Conservation (phyloP, 805 yeast genomes). For the Cyberlindnera mycetangii region DNA sequence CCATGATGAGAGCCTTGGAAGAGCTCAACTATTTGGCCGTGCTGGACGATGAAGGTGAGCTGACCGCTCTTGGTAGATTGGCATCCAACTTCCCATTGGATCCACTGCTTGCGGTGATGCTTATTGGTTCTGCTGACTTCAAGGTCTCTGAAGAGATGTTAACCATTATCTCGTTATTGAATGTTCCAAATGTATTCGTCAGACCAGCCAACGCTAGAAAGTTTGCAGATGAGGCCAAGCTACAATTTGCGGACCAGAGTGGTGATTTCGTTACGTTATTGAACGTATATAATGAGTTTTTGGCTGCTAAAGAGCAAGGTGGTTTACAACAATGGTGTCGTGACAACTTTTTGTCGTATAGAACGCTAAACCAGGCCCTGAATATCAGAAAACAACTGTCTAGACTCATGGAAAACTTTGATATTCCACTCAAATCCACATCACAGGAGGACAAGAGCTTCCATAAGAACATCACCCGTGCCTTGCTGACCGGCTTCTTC, state of each 20-base stretch:
- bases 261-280: conserved; percentile 93
- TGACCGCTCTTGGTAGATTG: conserved; percentile 84
- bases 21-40: conserved; percentile 89
- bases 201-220: conserved; percentile 87
- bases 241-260: conserved; percentile 84
- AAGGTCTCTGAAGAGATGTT: conserved; percentile 86
- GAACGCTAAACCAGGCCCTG: conserved; percentile 84
- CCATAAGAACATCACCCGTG: conserved; percentile 78
- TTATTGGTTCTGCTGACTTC: conserved; percentile 83
- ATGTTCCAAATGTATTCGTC: conserved; percentile 92
- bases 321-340: conserved; percentile 86
- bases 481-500: conserved; percentile 89
- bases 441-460: conserved; percentile 64
- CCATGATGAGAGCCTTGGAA: conserved; percentile 98
- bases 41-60: conserved; percentile 85
- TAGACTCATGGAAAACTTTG: conserved; percentile 78
- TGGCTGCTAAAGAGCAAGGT: conserved; percentile 66
- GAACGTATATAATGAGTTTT: conserved; percentile 83
- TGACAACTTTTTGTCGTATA: conserved; percentile 77
- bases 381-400: conserved; percentile 81
- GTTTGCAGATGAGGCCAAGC: conserved; percentile 88
- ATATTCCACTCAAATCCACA: conserved; percentile 68
- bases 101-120: conserved; percentile 91
- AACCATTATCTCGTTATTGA: conserved; percentile 82
- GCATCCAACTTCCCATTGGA: conserved; percentile 94